phyloP scores from a whole-genome alignment of 1,284 basidiomycete genomes.

The Peniophora sp. region DNA sequence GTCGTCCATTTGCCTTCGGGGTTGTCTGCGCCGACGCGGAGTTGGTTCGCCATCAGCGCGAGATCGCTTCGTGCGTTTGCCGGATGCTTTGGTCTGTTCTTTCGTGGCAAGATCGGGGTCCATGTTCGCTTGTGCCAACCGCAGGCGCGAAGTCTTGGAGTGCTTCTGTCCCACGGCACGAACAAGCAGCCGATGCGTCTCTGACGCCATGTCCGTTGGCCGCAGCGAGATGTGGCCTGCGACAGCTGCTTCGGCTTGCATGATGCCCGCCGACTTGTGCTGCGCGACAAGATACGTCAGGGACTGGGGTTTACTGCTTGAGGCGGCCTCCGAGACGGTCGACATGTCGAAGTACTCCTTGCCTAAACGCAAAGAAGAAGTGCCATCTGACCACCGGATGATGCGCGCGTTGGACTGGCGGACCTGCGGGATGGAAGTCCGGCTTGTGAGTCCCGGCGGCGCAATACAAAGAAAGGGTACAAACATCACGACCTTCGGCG shows the following conservation, averaged over 20 bases:
- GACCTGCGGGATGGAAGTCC: constrained; percentile 30
- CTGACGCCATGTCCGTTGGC: constrained; percentile 84
- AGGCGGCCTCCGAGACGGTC: constrained; percentile 67
- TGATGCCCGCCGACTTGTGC: constrained; percentile 77
- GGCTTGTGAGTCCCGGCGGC: constrained; percentile 4
- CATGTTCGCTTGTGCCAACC: constrained; percentile 65
- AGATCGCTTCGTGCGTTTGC: constrained; percentile 54
- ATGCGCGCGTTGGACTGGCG: constrained; percentile 84
- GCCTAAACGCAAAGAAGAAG: constrained; percentile 79
- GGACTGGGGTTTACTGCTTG: constrained; percentile 44
- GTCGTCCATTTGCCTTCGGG: constrained; percentile 25
- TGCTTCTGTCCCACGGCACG: constrained; percentile 82
- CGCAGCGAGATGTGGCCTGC: constrained; percentile 79
- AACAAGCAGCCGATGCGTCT: constrained; percentile 84
- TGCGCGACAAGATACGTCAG: constrained; percentile 87
- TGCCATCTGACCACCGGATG: constrained; percentile 89
- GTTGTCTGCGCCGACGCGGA: constrained; percentile 30
- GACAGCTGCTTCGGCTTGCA: constrained; percentile 79
- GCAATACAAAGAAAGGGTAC: constrained; percentile 19
- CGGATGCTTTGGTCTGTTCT: constrained; percentile 58
- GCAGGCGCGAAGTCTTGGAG: constrained; percentile 68
- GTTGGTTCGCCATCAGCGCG: constrained; percentile 37
- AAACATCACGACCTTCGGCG: constrained; percentile 59
- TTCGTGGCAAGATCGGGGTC: constrained; percentile 68
- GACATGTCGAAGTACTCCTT: constrained; percentile 88